These are phyloP conservation scores for Aspergillus hiratsukae DNA, from an alignment of 2,329 filamentous ascomycete genomes.

Conservation along the genomic window DNA sequence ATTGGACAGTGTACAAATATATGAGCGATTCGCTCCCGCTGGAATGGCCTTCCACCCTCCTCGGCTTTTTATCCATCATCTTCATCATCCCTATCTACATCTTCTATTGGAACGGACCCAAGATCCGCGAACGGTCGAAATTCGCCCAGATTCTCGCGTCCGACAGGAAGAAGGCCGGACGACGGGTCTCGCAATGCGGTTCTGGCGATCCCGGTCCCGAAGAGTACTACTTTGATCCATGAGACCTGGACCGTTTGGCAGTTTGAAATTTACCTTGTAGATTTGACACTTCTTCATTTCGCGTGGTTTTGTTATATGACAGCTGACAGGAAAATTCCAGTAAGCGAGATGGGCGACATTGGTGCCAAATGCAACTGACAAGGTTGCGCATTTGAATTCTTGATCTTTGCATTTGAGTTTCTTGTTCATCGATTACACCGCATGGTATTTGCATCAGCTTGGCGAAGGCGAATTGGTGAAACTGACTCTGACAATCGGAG, in stretches of 20 bases:
- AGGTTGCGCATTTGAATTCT: neutral
- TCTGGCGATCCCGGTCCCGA: slow-evolving; percentile 23
- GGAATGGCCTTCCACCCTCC: slow-evolving; percentile 51
- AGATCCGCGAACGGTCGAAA: slow-evolving; percentile 47
- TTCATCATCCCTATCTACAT: slow-evolving; percentile 52
- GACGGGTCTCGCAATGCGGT: slow-evolving; percentile 21
- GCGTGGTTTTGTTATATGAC: neutral
- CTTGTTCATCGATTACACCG: neutral
- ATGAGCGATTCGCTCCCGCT: slow-evolving; percentile 43
- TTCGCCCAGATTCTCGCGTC: slow-evolving; percentile 46
- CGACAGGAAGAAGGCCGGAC: slow-evolving; percentile 19
- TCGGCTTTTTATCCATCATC: slow-evolving; percentile 48
- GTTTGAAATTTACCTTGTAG: neutral
- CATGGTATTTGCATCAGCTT: neutral
- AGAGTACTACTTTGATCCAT: slow-evolving; percentile 16
- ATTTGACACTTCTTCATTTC: neutral
- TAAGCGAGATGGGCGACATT: neutral
- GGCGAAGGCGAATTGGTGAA: no score
- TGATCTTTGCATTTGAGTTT: neutral
- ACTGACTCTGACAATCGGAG: no score
- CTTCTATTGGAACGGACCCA: slow-evolving; percentile 54
- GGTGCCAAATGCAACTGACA: neutral
- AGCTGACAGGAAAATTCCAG: neutral
- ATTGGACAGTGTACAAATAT: slow-evolving; percentile 45
- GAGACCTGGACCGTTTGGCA: neutral